Conservation (phyloP, 2,329 filamentous ascomycete species). For the Ophioceras dolichostomum region DNA sequence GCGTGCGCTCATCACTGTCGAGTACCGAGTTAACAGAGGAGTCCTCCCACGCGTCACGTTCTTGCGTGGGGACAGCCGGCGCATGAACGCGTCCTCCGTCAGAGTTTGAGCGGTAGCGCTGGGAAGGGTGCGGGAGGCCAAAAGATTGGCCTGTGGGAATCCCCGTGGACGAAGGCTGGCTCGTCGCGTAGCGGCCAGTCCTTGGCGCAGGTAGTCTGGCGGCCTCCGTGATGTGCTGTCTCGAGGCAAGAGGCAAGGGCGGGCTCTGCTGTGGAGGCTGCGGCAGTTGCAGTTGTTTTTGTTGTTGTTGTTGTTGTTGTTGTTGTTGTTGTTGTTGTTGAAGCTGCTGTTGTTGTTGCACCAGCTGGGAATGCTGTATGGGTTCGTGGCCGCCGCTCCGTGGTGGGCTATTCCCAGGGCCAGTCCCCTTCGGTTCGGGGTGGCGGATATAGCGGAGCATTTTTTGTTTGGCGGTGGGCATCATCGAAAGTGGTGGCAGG, state of each 20-base stretch:
- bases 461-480: conserved; percentile 12
- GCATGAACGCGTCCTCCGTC: conserved; percentile 9
- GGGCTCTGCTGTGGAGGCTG: conserved; percentile 5
- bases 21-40: conserved; percentile 21
- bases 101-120: conserved; percentile 10
- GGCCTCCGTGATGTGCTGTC: conserved; percentile 16
- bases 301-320: background rate
- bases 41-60: conserved; percentile 22
- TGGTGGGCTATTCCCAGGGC: conserved; percentile 1
- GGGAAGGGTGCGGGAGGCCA: conserved; percentile 4
- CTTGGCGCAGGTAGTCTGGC: conserved; percentile 23
- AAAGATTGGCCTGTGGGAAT: background rate
- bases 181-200: conserved; percentile 14
- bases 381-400: background rate
- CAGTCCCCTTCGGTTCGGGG: conserved; percentile 9
- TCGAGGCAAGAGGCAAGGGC: conserved; percentile 16
- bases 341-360: conserved; percentile 2
- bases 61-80: conserved; percentile 4
- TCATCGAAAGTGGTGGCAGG: conserved; percentile 6
- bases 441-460: conserved; percentile 13
- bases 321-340: conserved; percentile 5
- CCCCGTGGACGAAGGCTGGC: conserved; percentile 13
- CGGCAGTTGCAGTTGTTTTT: conserved; percentile 1
- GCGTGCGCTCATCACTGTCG: conserved; percentile 4
- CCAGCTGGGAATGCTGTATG: conserved; percentile 1